Evolutionary conservation across 345 rosid genomes (phyloP), one percentile per base, ranked within the genome.

Genomic region (Gossypium sturtianum): DNA sequence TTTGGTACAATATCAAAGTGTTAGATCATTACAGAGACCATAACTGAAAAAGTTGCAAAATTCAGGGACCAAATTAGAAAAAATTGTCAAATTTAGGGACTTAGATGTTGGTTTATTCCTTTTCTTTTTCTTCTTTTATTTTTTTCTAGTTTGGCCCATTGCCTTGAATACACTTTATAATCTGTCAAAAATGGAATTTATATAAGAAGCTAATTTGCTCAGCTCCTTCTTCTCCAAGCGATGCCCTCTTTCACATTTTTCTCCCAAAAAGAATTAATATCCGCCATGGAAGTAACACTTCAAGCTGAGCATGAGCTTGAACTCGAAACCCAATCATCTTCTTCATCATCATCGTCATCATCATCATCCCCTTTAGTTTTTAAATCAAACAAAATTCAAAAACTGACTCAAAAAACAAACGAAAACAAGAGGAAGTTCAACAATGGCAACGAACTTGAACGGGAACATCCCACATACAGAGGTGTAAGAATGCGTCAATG

Each of bases 401-500:
- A 76, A 70, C 61, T 44, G 22, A 63, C 9, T 3, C 19, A 79
- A 23, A 48, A 7, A 6, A 45, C 25, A 6, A n/a, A 22, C 19
- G 72, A 47, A 25, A 66, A 49, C 22, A 75, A 53, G 38, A 79
- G 74, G 12, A 74, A 44, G 52, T 38, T 2, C 70, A 72, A 67
- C 41, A 73, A 51, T 9, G 27, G 12, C 0, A 75, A 64, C 0
- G 73, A 68, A 67, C 76, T 70, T 0, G 78, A 74, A 1, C 72
- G 79, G 3, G 82, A 82, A 59, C 87, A 86, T 58, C 89, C 85
- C 1, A 86, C 77, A 8, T 94, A 86, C 75, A 84, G 91, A 3
- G 98, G 98, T 27, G 98, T 94, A 0, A 84, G 98, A 74, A 90
- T 78, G 94, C 86, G 98, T 63, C 97, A 89, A 82, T 91, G 97